phyloP scores from a whole-genome alignment of 2,329 filamentous ascomycete species.

The Didymella exigua region DNA sequence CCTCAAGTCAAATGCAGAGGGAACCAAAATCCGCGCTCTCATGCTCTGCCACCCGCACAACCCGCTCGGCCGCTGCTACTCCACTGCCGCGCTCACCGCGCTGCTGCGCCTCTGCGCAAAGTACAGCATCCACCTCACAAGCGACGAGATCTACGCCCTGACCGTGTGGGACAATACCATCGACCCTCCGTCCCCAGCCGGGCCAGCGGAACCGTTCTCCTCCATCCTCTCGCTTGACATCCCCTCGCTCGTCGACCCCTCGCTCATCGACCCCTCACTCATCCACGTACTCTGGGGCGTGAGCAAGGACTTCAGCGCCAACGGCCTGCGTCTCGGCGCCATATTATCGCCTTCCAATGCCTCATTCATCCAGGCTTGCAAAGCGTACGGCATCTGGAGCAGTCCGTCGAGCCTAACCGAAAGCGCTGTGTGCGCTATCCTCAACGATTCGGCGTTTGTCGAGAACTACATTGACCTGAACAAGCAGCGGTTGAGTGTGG shows the following conservation, averaged over 20 bases:
- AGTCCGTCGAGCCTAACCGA: conserved; percentile 17
- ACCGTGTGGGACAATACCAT: conserved; percentile 52
- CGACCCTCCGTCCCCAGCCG: conserved; percentile 40
- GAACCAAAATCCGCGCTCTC: conserved; percentile 54
- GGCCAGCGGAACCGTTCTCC: conserved; percentile 17
- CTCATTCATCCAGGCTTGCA: conserved; percentile 28
- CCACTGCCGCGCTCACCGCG: conserved; percentile 45
- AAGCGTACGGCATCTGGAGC: conserved; percentile 14
- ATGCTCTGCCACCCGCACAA: conserved; percentile 61
- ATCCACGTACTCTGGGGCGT: conserved; percentile 59
- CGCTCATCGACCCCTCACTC: conserved; percentile 56
- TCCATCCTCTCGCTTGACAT: conserved; percentile 26
- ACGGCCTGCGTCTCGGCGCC: conserved; percentile 47
- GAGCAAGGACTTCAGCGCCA: conserved; percentile 58
- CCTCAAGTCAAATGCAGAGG: conserved; percentile 45
- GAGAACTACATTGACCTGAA: conserved; percentile 53
- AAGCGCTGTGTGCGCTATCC: conserved; percentile 1
- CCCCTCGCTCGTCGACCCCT: conserved; percentile 54
- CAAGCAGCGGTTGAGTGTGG: conserved; percentile 25
- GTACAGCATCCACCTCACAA: conserved; percentile 60
- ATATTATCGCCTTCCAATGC: conserved; percentile 38
- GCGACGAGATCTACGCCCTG: conserved; percentile 65
- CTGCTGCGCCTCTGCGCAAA: conserved; percentile 58
- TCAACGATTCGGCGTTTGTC: conserved; percentile 1
- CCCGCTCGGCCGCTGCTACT: conserved; percentile 51